These are phyloP conservation scores for Solanum hybrid DNA, from an alignment of 305 asterid genomes.

Conservation along the genomic window DNA sequence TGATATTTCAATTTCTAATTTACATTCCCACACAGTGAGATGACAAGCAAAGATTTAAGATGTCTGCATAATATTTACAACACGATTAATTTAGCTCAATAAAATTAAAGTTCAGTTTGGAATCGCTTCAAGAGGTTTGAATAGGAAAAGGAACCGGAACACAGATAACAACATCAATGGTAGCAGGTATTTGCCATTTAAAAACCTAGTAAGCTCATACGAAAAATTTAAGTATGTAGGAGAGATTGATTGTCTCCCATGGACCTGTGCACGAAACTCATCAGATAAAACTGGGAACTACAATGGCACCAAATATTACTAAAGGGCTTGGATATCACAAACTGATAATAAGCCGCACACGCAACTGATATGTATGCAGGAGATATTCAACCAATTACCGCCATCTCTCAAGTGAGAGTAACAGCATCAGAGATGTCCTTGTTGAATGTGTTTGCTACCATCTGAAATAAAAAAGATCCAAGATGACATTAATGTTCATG, in stretches of 20 bases:
- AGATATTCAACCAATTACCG: not conserved
- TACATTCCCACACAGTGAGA: not conserved
- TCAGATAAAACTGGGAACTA: not conserved
- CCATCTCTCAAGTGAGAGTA: not conserved
- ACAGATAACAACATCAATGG: not conserved
- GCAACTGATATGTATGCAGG: not conserved
- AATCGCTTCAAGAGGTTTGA: not conserved
- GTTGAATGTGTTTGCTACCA: not conserved
- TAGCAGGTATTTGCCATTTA: not conserved
- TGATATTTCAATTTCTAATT: not conserved
- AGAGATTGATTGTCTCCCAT: not conserved
- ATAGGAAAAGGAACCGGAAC: not conserved
- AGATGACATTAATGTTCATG: conserved; percentile 13
- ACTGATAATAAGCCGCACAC: not conserved
- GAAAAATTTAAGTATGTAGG: not conserved
- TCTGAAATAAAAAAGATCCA: conserved; percentile 2
- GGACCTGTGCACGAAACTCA: not conserved
- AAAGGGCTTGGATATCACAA: not conserved
- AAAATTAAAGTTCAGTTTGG: not conserved
- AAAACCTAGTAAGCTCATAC: not conserved
- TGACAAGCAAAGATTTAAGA: not conserved
- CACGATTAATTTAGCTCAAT: not conserved
- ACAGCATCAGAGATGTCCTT: not conserved
- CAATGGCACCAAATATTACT: not conserved
- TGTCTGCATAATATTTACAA: not conserved